phyloP scores from a whole-genome alignment of 1,284 basidiomycete genomes.

The Schizophyllum amplum region DNA sequence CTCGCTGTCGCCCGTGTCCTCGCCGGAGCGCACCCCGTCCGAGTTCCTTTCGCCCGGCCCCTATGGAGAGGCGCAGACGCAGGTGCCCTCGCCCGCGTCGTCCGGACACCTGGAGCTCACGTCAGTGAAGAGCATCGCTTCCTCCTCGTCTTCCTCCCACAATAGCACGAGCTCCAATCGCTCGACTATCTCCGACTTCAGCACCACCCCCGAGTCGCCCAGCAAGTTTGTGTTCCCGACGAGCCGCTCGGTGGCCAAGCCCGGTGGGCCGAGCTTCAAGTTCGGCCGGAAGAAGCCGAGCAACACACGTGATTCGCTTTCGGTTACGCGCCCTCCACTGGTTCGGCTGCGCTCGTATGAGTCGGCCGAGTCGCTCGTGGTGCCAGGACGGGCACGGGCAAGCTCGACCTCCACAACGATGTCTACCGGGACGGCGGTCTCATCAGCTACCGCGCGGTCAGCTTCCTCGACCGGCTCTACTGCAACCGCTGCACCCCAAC shows the following conservation, averaged over 20 bases:
- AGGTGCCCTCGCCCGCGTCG: not conserved
- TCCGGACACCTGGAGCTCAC: too few relatives aligned
- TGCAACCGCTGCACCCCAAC: too few relatives aligned
- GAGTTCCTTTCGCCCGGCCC: not conserved
- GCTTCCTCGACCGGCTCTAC: not conserved
- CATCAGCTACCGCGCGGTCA: not conserved
- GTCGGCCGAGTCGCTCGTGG: not conserved
- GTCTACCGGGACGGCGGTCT: not conserved
- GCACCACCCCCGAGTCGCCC: not conserved
- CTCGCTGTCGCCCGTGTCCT: not conserved
- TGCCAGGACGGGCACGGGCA: too few relatives aligned
- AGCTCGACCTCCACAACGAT: not conserved
- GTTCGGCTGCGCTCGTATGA: not conserved
- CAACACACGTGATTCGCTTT: not conserved
- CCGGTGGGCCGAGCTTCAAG: not conserved
- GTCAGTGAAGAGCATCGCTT: not conserved
- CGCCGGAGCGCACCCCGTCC: not conserved
- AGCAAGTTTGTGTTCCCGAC: not conserved
- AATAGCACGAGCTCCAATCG: not conserved
- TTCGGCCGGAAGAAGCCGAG: not conserved
- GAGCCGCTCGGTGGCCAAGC: not conserved
- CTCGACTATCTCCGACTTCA: not conserved
- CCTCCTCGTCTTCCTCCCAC: not conserved
- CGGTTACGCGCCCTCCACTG: not conserved
- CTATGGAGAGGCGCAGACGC: not conserved